Evolutionary conservation across 768 basidiomycete species (phyloP).

Genomic region (Phylloporus sp.): DNA sequence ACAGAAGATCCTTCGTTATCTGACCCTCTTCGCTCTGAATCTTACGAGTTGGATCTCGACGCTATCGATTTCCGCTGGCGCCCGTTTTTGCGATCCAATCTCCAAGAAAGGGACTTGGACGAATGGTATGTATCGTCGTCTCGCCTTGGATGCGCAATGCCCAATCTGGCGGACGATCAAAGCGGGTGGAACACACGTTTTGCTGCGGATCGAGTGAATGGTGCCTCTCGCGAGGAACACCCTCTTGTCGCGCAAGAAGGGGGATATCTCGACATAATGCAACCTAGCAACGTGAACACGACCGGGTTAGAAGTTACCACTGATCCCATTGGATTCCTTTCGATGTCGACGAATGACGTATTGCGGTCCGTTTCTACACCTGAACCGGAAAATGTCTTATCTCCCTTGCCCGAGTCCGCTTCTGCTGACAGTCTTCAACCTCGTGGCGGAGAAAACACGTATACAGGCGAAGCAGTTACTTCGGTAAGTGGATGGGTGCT

Average conservation of each 20-base stretch:
- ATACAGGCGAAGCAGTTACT: not conserved
- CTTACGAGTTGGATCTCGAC: slow-evolving; percentile 38
- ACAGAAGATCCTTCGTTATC: slow-evolving; percentile 45
- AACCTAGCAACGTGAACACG: slow-evolving; percentile 8
- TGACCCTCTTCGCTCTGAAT: slow-evolving; percentile 34
- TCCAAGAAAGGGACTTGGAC: slow-evolving; percentile 4
- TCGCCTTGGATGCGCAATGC: not conserved
- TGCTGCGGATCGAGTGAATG: slow-evolving; percentile 6
- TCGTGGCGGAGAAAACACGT: slow-evolving; percentile 15
- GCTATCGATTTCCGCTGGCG: slow-evolving; percentile 55
- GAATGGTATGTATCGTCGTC: not conserved
- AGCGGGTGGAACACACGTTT: slow-evolving; percentile 11
- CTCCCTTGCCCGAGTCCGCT: slow-evolving; percentile 22
- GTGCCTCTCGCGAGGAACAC: slow-evolving; percentile 12
- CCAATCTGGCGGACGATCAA: slow-evolving; percentile 16
- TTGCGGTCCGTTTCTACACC: slow-evolving; percentile 16
- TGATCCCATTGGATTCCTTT: slow-evolving; percentile 1
- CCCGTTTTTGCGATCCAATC: slow-evolving; percentile 39
- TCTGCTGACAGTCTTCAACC: slow-evolving; percentile 1
- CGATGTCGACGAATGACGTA: slow-evolving; percentile 14
- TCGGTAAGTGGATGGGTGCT: slow-evolving; percentile 17
- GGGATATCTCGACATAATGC: slow-evolving; percentile 5
- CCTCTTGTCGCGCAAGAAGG: slow-evolving; percentile 6
- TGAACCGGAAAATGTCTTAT: slow-evolving; percentile 25
- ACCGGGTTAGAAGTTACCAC: not conserved